These are phyloP conservation scores for Trypanosoma avium DNA, from an alignment of 208 protist genomes.

Conservation along the genomic window DNA sequence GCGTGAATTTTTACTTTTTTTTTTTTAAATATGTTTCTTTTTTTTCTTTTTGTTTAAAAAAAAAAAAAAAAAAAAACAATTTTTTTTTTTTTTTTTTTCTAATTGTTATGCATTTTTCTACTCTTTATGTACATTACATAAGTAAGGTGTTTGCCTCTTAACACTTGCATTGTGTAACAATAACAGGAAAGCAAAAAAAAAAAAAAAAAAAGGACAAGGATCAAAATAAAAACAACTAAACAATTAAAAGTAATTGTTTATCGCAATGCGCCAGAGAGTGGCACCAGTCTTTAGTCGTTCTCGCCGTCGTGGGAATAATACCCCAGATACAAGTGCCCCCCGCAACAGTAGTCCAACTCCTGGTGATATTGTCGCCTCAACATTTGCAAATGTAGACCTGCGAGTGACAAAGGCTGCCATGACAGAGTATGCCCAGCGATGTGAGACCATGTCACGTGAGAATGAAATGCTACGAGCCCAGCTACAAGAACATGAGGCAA, in stretches of 20 bases:
- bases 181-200: no score
- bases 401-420: constrained; percentile 40
- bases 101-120: no score
- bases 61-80: no score
- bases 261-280: not conserved
- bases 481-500: constrained; percentile 49
- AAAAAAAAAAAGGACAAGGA: not conserved
- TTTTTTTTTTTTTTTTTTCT: no score
- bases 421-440: constrained; percentile 49
- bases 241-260: not conserved
- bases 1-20: no score
- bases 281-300: not conserved
- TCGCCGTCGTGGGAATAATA: constrained; percentile 4
- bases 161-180: no score
- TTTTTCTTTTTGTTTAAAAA: no score
- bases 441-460: constrained; percentile 34
- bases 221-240: not conserved
- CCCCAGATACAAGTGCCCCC: no score
- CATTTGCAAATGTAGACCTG: constrained; percentile 64
- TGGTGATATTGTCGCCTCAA: constrained; percentile 49
- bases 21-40: no score
- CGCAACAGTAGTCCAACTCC: not conserved
- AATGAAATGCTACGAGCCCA: constrained; percentile 48
- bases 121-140: no score
- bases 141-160: no score